Percentiles rank a stretch among this genome's conserved stretches.
Evolutionary conservation across 108 stramenopile genomes (phyloP).

Genomic region (Skeletonema tropicum): DNA sequence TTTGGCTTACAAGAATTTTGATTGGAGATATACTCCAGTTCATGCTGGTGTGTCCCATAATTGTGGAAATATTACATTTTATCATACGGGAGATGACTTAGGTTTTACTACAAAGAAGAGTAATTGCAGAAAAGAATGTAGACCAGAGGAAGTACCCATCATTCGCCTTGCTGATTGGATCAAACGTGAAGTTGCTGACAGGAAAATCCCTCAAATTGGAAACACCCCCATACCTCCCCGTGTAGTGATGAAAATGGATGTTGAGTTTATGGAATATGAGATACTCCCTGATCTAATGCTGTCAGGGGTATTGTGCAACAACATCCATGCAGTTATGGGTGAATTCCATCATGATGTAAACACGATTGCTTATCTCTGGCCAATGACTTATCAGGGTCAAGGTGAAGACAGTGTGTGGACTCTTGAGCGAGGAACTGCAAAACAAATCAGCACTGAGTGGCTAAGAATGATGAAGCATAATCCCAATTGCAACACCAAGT

Average conservation of each 20-base stretch:
- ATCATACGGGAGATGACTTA: conserved; percentile 20
- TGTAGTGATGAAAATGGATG: conserved; percentile 39
- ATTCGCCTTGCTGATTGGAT: conserved; percentile 30
- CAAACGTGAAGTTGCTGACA: conserved; percentile 20
- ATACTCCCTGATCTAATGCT: conserved; percentile 33
- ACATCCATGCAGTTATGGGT: conserved; percentile 32
- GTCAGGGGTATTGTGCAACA: conserved; percentile 15
- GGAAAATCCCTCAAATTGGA: conserved; percentile 10
- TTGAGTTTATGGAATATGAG: conserved; percentile 40
- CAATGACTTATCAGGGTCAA: conserved; percentile 4
- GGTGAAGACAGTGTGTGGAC: neutral
- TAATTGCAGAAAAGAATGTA: neutral
- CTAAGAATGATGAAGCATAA: neutral
- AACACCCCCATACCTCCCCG: conserved; percentile 2
- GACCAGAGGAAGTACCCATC: conserved; percentile 20
- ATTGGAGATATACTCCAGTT: conserved; percentile 30
- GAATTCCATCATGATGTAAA: conserved; percentile 28
- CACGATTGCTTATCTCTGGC: neutral
- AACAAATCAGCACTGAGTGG: conserved; percentile 7
- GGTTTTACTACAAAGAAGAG: conserved; percentile 22
- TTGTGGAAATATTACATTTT: conserved; percentile 32
- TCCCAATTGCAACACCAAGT: conserved; percentile 12
- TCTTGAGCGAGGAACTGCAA: conserved; percentile 5
- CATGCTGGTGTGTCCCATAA: conserved; percentile 22
- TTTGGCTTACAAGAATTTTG: conserved; percentile 11